Conservation (phyloP, 257 asterid genomes). For the Linderniella brevidens region DNA sequence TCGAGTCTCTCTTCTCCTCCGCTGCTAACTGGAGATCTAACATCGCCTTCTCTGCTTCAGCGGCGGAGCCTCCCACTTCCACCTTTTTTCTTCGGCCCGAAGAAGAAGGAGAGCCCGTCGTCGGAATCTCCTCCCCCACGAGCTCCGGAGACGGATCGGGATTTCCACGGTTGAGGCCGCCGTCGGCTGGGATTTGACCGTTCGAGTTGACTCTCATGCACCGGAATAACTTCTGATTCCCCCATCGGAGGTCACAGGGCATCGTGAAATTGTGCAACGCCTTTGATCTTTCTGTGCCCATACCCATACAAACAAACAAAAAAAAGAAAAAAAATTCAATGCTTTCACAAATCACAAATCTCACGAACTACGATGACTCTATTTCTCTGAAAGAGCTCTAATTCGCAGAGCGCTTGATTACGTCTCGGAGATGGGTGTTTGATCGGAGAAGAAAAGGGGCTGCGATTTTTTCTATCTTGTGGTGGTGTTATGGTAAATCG, state of each 20-base stretch:
- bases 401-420: no score
- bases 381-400: no score
- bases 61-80: no score
- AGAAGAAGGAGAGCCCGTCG: not conserved
- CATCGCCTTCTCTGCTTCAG: constrained; percentile 49
- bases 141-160: constrained; percentile 8
- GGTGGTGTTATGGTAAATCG: no score
- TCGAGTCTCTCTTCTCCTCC: constrained; percentile 32
- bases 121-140: constrained; percentile 5
- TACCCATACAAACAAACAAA: constrained; percentile 13
- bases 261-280: constrained; percentile 55
- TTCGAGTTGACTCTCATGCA: constrained; percentile 42
- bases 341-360: no score
- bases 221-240: constrained; percentile 40
- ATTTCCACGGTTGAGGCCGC: constrained; percentile 12
- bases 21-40: constrained; percentile 49
- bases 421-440: no score
- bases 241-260: constrained; percentile 56
- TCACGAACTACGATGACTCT: no score
- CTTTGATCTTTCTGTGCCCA: constrained; percentile 43
- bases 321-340: no score
- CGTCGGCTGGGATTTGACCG: constrained; percentile 18
- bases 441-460: no score
- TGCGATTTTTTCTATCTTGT: no score
- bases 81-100: constrained; percentile 11